Percentiles rank a stretch among this genome's conserved stretches.
Conservation (phyloP, 345 rosid species). For the Moricandia arvensis region DNA sequence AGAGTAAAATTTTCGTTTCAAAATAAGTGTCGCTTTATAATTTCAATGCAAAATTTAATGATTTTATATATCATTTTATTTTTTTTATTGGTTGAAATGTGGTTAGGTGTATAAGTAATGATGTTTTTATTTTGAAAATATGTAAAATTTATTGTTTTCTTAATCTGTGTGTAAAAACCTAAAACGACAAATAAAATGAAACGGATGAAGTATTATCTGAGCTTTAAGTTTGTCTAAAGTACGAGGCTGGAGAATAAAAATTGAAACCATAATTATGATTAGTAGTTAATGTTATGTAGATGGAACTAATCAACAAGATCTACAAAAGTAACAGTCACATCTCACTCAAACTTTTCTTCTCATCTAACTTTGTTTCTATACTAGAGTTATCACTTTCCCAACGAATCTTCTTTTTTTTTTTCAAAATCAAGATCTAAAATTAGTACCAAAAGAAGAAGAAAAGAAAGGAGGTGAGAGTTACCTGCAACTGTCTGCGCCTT, state of each 20-base stretch:
- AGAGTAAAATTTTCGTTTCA: too few relatives aligned
- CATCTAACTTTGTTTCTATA: not conserved
- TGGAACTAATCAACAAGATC: conserved; percentile 6
- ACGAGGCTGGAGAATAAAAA: not conserved
- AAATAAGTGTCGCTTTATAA: too few relatives aligned
- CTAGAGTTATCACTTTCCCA: not conserved
- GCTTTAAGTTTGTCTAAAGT: not conserved
- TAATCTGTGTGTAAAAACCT: too few relatives aligned
- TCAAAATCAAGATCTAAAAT: conserved; percentile 13
- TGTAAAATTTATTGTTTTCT: too few relatives aligned
- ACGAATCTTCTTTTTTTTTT: not conserved
- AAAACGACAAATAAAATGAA: too few relatives aligned
- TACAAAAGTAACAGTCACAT: conserved; percentile 8
- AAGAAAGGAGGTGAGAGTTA: conserved; percentile 1
- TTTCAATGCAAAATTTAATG: too few relatives aligned
- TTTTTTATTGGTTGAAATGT: too few relatives aligned
- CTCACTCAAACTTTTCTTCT: not conserved
- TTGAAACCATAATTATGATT: not conserved
- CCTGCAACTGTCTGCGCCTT: conserved; percentile 82
- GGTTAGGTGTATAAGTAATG: too few relatives aligned
- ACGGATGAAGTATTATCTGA: too few relatives aligned
- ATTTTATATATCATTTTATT: too few relatives aligned
- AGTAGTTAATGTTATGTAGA: not conserved
- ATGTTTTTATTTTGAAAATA: too few relatives aligned
- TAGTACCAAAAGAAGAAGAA: not conserved